Evolutionary conservation across 192 early-diverging fungal species (phyloP), one percentile per base, ranked within the genome.

Genomic region (Gamsiella multidivaricata): DNA sequence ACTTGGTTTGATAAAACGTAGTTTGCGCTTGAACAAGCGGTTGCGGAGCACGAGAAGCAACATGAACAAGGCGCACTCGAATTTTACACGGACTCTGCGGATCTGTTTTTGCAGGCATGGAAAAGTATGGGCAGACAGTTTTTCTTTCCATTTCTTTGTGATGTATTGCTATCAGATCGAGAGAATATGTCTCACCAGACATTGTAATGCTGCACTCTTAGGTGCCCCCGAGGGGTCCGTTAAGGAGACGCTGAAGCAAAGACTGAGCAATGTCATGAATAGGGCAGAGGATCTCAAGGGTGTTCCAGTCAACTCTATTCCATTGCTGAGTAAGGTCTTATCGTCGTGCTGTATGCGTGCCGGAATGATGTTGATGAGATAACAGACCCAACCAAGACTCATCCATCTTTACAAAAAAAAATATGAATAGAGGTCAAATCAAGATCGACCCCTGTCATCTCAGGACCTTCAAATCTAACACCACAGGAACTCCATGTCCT

Each of bases 261-360:
- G 58, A 37, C 25, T 87, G 23, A 54, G 67, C 50, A 58, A 79
- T 64, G 50, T 72, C 46, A 49, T 85, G 67, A 61, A 73, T 26
- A 65, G 62, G 42, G 86, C 81, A 15, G 86, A 88, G 45, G 70
- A 82, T 23, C 60, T 87, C 9, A 87, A 87, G 56, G 81, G 76
- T 55, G 49, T 80, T 23, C 67, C 70, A 29, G 58, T 54, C 20
- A 82, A 51, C 25, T n/a, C 56, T 0, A 47, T 29, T 5, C 63
- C 70, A 31, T 12, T 61, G 23, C 33, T 60, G 33, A 68, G 75
- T 82, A 79, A 49, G 60, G 23, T 15, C 26, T 12, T 45, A 28
- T 22, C n/a, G n/a, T n/a, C n/a, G n/a, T n/a, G n/a, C n/a, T n/a
- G n/a, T n/a, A n/a, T n/a, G n/a, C n/a, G n/a, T n/a, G n/a, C n/a